A percentile compares a stretch with the other conserved stretches of the same genome.
phyloP scores from a whole-genome alignment of 345 rosid genomes.

The Eucalyptus pauciflora region DNA sequence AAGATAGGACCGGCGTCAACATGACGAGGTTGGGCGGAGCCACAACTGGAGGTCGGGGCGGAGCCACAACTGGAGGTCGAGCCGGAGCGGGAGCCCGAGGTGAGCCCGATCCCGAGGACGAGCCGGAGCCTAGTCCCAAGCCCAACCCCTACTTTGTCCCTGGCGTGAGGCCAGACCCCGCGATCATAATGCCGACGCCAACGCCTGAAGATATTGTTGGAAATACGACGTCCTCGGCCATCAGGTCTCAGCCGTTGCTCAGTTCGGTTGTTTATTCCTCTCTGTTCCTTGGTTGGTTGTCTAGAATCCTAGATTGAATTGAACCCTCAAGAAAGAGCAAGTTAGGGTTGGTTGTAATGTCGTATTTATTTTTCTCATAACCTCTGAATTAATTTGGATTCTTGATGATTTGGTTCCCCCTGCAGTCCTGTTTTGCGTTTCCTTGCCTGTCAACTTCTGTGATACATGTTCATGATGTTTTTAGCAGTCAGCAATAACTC shows the following conservation, averaged over 20 bases:
- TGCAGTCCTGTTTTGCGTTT: background rate
- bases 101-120: fast-evolving
- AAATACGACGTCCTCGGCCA: background rate
- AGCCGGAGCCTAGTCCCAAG: background rate
- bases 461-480: background rate
- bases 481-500: background rate
- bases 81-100: background rate
- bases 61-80: background rate
- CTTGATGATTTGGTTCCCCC: background rate
- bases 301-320: background rate
- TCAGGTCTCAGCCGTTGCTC: background rate
- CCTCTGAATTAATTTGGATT: background rate
- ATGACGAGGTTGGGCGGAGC: background rate
- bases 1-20: background rate
- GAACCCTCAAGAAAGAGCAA: background rate
- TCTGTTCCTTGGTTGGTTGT: background rate
- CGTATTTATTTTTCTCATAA: background rate
- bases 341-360: background rate
- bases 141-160: background rate
- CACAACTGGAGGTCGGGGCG: background rate
- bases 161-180: background rate
- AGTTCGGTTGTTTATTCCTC: background rate
- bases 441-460: background rate
- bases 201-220: background rate
- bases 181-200: background rate